phyloP scores from a whole-genome alignment of 202 grass and related monocot species.

The Bolboschoenoplectus hybrid region DNA sequence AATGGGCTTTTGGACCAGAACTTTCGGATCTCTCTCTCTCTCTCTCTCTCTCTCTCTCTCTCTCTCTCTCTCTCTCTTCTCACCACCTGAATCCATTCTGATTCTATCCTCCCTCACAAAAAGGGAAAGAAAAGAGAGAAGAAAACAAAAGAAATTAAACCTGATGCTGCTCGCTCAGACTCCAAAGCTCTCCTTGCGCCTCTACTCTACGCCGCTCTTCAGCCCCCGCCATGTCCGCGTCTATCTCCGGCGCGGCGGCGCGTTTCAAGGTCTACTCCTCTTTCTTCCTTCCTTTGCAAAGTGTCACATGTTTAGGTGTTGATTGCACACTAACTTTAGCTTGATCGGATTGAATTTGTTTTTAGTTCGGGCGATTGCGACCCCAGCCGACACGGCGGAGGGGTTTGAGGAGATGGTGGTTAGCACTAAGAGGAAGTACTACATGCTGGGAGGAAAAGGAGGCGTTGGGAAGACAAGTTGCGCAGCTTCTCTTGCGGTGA shows the following conservation, averaged over 20 bases:
- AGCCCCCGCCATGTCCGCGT: constrained; percentile 24
- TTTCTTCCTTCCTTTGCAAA: background rate
- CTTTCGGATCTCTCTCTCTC: background rate
- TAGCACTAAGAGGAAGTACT: constrained; percentile 63
- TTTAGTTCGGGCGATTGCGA: constrained; percentile 36
- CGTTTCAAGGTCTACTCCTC: constrained; percentile 15
- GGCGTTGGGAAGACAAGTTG: constrained; percentile 96
- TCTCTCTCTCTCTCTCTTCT: too few relatives aligned
- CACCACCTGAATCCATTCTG: background rate
- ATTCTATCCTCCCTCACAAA: background rate
- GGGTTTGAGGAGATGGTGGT: constrained; percentile 78
- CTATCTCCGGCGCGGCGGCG: constrained; percentile 24
- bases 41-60: too few relatives aligned
- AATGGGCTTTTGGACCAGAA: background rate
- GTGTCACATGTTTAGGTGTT: background rate
- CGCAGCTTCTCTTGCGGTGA: constrained; percentile 82
- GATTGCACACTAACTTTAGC: background rate
- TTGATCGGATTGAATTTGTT: background rate
- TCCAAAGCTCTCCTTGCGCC: constrained; percentile 46
- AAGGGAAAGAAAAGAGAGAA: background rate
- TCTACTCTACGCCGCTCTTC: constrained; percentile 37
- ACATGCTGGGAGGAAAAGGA: constrained; percentile 96
- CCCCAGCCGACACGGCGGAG: constrained; percentile 46
- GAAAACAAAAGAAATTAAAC: too few relatives aligned
- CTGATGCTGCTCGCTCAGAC: constrained; percentile 54